Percentiles rank a stretch among this genome's conserved stretches.
Conservation (phyloP, 2,329 filamentous ascomycete species). For the Parastagonospora nodorum region DNA sequence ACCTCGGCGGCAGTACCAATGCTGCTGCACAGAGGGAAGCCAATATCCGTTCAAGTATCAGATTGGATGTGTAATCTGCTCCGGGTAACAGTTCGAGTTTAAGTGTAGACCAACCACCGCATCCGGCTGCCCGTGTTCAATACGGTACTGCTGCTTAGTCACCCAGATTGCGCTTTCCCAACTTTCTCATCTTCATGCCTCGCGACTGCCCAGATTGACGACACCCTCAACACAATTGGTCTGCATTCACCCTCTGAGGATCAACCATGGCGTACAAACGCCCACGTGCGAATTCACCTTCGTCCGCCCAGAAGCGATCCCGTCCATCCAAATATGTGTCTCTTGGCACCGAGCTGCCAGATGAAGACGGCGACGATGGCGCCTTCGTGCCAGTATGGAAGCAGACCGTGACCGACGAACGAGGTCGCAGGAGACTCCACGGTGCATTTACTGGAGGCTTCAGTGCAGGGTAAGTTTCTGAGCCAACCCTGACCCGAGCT, state of each 20-base stretch:
- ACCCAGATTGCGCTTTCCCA: neutral
- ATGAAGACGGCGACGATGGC: conserved; percentile 82
- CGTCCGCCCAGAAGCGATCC: conserved; percentile 72
- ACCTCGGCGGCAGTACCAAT: no score
- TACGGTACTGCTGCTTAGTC: neutral
- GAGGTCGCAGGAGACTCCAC: conserved; percentile 86
- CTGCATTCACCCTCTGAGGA: no score
- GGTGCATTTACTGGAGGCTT: conserved; percentile 96
- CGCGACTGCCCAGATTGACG: neutral
- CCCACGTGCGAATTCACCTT: conserved; percentile 33
- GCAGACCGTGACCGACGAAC: conserved; percentile 94
- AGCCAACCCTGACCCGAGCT: conserved; percentile 20
- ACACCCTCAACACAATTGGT: no score
- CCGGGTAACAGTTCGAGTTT: no score
- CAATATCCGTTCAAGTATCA: no score
- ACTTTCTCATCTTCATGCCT: neutral
- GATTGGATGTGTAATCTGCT: no score
- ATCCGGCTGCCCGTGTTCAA: neutral
- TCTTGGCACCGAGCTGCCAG: conserved; percentile 77
- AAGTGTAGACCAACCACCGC: neutral
- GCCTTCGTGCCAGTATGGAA: conserved; percentile 97
- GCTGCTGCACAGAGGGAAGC: no score
- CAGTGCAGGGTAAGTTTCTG: conserved; percentile 79
- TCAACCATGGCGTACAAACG: conserved; percentile 42
- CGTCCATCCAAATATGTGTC: conserved; percentile 52